Evolutionary conservation across 208 protist species (phyloP), one percentile per base, ranked within the genome.

Genomic region (Leishmania martiniquensis): DNA sequence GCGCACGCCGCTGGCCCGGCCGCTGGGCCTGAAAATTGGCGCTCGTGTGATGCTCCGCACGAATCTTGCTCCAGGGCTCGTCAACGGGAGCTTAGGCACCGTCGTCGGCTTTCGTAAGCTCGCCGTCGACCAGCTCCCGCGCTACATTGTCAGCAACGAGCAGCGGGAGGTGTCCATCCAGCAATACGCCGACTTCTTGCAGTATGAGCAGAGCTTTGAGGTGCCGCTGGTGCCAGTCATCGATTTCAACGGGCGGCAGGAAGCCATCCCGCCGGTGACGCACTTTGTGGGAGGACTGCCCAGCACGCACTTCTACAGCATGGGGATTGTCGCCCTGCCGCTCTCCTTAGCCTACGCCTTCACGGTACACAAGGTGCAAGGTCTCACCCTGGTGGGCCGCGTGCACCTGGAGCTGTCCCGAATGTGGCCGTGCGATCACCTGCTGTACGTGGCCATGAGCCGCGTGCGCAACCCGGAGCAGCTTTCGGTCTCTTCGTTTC

Each of bases 341-440:
- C 91, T 98, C 57, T 89, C 87, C 52, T 77, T 96, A 20, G 92
- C 94, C 68, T 98, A 96, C 78, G 94, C 94, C 77, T 98, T 98
- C 81, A 98, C 94, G 13, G 94, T 98, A 80, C 94, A 98, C 83
- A 98, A 98, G 87, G 93, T 96, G 81, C 94, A 98, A 84, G 94
- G 94, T 1, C 78, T 98, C 59, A 96, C 91, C n/a, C 82, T 96
- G 10, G 89, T 92, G 32, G 91, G 92, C 25, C 91, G 89, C 55
- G 92, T 96, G 57, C 91, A 96, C 77, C 86, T 96, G 29, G 91
- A 97, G 78, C 90, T 97, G 72, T 90, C 89, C 55, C 88, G 91
- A 74, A 97, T 97, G 93, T 97, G 91, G 91, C 93, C 91, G 44
- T 97, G 93, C 77, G 90, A 94, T 76, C 93, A 97, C 70, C 82